These are phyloP conservation scores for Beauveria scarabaeidicola DNA, from an alignment of 2,329 filamentous ascomycete genomes.

Conservation along the genomic window DNA sequence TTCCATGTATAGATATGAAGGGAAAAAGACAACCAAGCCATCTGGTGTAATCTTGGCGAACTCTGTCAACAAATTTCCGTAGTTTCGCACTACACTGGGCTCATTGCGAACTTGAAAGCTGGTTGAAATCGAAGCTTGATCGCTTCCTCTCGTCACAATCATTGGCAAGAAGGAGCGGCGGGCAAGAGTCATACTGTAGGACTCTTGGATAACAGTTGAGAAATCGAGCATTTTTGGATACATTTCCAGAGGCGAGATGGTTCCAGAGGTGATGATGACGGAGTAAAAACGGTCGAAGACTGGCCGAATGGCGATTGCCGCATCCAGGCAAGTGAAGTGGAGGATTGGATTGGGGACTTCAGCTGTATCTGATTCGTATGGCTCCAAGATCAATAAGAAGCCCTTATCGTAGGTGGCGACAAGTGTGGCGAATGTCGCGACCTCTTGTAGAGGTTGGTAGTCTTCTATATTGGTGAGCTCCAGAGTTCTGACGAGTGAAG, in stretches of 20 bases:
- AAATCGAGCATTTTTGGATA: slow-evolving; percentile 99
- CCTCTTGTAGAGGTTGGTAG: slow-evolving; percentile 92
- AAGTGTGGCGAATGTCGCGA: slow-evolving; percentile 92
- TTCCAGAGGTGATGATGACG: slow-evolving; percentile 96
- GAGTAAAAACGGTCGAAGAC: slow-evolving; percentile 97
- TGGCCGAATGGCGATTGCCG: slow-evolving; percentile 94
- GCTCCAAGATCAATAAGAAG: slow-evolving; percentile 92
- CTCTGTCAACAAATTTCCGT: slow-evolving; percentile 85
- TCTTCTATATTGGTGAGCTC: slow-evolving; percentile 98
- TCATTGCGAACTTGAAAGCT: slow-evolving; percentile 95
- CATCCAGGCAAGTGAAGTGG: slow-evolving; percentile 93
- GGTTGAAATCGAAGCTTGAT: slow-evolving; percentile 87
- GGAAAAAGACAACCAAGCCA: slow-evolving; percentile 98
- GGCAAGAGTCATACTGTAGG: slow-evolving; percentile 93
- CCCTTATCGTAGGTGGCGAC: slow-evolving; percentile 96
- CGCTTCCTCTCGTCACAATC: slow-evolving; percentile 91
- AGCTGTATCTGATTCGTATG: slow-evolving; percentile 89
- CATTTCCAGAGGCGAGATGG: slow-evolving; percentile 94
- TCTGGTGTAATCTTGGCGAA: slow-evolving; percentile 95
- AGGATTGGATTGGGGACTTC: slow-evolving; percentile 95
- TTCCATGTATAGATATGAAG: slow-evolving; percentile 98
- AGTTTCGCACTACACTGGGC: slow-evolving; percentile 93
- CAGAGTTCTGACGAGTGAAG: slow-evolving; percentile 86
- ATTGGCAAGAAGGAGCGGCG: slow-evolving; percentile 93
- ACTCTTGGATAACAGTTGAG: slow-evolving; percentile 85